phyloP scores from a whole-genome alignment of 1,139 yeast species.

The Yamadazyma trypodendri region DNA sequence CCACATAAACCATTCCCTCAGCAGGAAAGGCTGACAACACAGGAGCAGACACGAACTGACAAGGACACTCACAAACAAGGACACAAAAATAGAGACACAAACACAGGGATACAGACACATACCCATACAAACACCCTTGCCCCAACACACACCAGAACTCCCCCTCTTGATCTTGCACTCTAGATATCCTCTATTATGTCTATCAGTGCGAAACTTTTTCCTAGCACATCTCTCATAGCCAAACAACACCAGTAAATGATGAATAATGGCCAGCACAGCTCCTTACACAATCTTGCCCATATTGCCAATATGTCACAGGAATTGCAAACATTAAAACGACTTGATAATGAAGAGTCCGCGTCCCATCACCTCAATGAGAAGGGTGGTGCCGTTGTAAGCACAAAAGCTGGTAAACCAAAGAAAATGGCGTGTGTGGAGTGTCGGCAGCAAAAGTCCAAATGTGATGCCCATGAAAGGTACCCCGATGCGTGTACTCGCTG shows the following conservation, averaged over 20 bases:
- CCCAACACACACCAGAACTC: no score
- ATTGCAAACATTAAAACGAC: conserved; percentile 31
- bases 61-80: no score
- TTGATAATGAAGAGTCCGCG: conserved; percentile 16
- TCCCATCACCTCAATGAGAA: conserved; percentile 3
- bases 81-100: no score
- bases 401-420: conserved; percentile 35
- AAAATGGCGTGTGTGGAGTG: conserved; percentile 94
- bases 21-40: no score
- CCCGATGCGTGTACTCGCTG: conserved; percentile 89
- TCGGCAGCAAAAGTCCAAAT: conserved; percentile 87
- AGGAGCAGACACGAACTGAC: no score
- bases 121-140: no score
- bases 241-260: neutral
- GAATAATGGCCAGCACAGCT: conserved; percentile 16
- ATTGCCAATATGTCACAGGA: conserved; percentile 48
- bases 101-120: no score
- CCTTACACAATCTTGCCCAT: conserved; percentile 44
- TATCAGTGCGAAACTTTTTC: conserved; percentile 5
- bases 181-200: neutral
- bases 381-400: conserved; percentile 4
- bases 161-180: neutral
- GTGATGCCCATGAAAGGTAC: conserved; percentile 77
- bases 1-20: no score
- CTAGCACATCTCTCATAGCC: neutral